phyloP scores from a whole-genome alignment of 495 filamentous ascomycete genomes.

The Daldinia grandis region DNA sequence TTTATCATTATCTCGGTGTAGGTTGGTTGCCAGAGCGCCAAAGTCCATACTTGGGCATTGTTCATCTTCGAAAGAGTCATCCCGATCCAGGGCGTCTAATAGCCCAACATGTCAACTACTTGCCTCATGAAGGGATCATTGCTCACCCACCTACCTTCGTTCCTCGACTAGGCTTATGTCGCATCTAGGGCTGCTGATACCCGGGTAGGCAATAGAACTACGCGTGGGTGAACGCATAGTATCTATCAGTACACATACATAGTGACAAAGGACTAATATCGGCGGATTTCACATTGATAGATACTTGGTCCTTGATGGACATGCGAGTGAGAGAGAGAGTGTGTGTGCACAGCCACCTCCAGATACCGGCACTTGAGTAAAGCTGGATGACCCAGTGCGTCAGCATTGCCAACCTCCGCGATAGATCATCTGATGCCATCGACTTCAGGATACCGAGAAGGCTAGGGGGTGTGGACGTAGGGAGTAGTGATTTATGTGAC shows the following conservation, averaged over 20 bases:
- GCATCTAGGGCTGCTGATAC: background rate
- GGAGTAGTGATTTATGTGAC: constrained; percentile 24
- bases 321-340: constrained; percentile 1
- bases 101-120: background rate
- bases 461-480: constrained; percentile 25
- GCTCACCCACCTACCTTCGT: background rate
- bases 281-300: background rate
- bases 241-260: background rate
- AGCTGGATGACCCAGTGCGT: constrained; percentile 18
- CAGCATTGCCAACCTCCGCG: constrained; percentile 17
- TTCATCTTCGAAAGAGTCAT: background rate
- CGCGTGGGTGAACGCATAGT: background rate
- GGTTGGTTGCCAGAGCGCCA: background rate
- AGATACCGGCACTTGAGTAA: constrained; percentile 10
- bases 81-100: background rate
- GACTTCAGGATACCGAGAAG: constrained; percentile 11
- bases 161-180: background rate
- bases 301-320: constrained; percentile 24
- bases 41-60: background rate
- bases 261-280: background rate
- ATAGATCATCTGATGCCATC: constrained; percentile 8
- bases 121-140: background rate
- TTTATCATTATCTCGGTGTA: constrained; percentile 3
- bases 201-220: background rate
- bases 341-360: constrained; percentile 41